Base-by-base conservation (phyloP, 139 green algal genomes). In the Ettlia oleoabundans region DNA sequence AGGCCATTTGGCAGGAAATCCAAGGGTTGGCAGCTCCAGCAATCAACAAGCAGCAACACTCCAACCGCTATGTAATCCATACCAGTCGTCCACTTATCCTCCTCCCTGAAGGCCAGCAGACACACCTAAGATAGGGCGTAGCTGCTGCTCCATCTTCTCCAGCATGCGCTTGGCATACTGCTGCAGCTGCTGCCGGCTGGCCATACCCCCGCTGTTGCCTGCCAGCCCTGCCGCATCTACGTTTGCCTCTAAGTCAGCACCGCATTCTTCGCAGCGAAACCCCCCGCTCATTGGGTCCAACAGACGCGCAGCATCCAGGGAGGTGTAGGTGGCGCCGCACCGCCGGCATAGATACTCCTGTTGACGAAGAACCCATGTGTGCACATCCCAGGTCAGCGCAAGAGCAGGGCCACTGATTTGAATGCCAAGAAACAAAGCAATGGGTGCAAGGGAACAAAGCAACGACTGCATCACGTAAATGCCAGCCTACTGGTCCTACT, bases 261-360 rank as follows among this genome's bases (percentile, higher is more conserved):
- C 9, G 75, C 84, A 88, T 40, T 85, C 78, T 70, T 88, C 84
- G 38, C 84, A 88, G 35, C 64, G 72, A 65, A 88, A 88, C 10
- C 51, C 65, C 15, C 71, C 72, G 30, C 26, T 65, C 5, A 68
- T 53, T 3, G 84, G 79, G 38, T 88, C 84, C 38, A 88, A 41
- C 43, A 88, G 73, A 0, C 61, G 52, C 2, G 68, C 43, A 10
- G 84, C 84, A 5, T 88, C 71, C 35, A 88, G 71, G 37, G 43
- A 76, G 4, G 80, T 82, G 73, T 62, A 83, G 22, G 30, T 61
- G 40, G 80, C 58, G 24, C 84, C 84, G 65, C 84, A 88, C 2
- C 53, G 47, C 6, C 70, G 79, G 53, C 84, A 88, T 19, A 83
- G 30, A 19, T 88, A 88, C 61, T 80, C 55, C 80, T 82, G 55